Conservation (phyloP, 1,284 basidiomycete genomes). For the Trametes hirsuta region DNA sequence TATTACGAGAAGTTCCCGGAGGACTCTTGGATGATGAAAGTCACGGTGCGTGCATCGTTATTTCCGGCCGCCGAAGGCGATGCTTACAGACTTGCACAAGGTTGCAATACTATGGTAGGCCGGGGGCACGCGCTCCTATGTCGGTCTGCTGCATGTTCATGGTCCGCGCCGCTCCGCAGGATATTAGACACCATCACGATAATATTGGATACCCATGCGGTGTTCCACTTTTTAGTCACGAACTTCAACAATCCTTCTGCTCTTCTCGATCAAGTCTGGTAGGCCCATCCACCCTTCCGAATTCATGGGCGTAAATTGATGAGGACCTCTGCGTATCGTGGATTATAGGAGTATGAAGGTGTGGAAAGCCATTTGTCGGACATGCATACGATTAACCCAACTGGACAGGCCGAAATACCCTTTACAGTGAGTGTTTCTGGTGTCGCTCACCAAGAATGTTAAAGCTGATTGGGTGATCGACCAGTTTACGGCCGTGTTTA, state of each 20-base stretch:
- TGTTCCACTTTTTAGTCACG: slow-evolving; percentile 17
- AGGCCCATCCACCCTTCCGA: background rate
- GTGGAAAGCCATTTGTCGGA: no score
- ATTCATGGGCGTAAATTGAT: no score
- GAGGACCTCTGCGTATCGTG: no score
- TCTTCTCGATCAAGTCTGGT: slow-evolving; percentile 17
- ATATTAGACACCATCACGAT: slow-evolving; percentile 11
- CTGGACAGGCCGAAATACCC: no score
- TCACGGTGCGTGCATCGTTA: background rate
- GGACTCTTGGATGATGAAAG: slow-evolving; percentile 12
- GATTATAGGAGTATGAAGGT: no score
- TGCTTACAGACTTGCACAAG: background rate
- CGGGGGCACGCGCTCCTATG: no score
- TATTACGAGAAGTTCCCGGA: slow-evolving; percentile 21
- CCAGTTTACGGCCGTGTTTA: slow-evolving; percentile 17
- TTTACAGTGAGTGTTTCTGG: no score
- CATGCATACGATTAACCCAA: no score
- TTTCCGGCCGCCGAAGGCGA: no score
- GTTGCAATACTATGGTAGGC: slow-evolving; percentile 13
- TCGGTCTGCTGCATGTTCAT: background rate
- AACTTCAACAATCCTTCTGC: slow-evolving; percentile 20
- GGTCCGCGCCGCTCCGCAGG: background rate
- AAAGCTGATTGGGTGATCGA: no score
- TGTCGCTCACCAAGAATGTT: no score
- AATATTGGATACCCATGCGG: slow-evolving; percentile 11